Conservation (phyloP, 2,329 filamentous ascomycete species). For the Sporothrix dimorphospora region DNA sequence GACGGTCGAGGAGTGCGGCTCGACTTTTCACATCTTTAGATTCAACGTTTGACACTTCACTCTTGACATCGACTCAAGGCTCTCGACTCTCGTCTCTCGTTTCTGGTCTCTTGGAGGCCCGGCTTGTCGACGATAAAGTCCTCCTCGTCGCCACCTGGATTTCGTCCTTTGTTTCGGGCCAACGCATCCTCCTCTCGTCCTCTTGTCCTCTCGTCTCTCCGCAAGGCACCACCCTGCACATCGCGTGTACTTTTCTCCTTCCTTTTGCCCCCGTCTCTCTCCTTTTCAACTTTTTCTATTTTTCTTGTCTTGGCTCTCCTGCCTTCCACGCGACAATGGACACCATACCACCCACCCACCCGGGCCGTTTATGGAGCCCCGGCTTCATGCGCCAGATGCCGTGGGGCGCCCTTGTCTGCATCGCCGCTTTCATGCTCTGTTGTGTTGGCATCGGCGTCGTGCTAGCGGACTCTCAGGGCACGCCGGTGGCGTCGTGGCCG, state of each 20-base stretch:
- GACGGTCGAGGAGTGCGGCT: neutral
- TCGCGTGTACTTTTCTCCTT: neutral
- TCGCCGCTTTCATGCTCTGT: conserved; percentile 10
- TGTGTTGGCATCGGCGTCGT: conserved; percentile 14
- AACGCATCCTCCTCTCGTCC: no score
- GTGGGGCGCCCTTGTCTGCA: neutral
- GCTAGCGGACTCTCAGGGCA: neutral
- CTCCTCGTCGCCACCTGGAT: no score
- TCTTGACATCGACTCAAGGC: neutral
- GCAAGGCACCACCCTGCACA: no score
- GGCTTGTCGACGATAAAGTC: neutral
- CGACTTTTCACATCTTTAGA: neutral
- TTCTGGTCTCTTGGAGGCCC: neutral
- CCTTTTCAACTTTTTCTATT: neutral
- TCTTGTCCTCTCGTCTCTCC: no score
- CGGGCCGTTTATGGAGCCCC: conserved; percentile 3
- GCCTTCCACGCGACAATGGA: neutral
- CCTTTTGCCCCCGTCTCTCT: neutral
- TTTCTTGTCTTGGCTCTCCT: neutral
- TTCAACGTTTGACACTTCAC: neutral
- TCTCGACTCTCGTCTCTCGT: neutral
- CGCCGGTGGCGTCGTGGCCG: conserved; percentile 5
- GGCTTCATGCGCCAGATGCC: conserved; percentile 9
- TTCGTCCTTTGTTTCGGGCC: no score
- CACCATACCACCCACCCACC: neutral